These are phyloP conservation scores for Entamoeba moshkovskii DNA, from an alignment of 208 protist genomes.

Conservation along the genomic window DNA sequence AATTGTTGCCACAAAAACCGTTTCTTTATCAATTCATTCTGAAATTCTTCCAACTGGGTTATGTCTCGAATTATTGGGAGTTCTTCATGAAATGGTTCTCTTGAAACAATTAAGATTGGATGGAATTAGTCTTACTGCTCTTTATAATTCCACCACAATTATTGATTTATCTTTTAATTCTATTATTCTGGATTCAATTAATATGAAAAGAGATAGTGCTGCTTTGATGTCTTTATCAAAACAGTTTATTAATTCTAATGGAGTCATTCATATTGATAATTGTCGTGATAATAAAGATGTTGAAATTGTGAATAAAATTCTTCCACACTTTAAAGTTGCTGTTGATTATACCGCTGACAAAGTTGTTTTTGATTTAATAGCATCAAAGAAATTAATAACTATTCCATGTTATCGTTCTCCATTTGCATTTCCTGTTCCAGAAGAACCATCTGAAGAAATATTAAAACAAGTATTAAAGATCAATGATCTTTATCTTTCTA, in stretches of 20 bases:
- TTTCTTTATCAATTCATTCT: not conserved
- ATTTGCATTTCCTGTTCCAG: not conserved
- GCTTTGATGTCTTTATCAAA: not conserved
- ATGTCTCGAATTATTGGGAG: not conserved
- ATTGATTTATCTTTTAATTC: not conserved
- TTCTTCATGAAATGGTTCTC: not conserved
- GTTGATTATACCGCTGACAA: not conserved
- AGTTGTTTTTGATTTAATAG: not conserved
- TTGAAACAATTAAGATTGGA: not conserved
- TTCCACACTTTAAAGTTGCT: not conserved
- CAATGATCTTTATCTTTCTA: not conserved
- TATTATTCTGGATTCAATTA: not conserved
- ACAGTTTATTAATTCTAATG: not conserved
- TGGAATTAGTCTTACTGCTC: not conserved
- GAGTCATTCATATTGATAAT: not conserved
- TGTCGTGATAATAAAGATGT: not conserved
- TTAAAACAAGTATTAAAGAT: not conserved
- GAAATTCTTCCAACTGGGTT: not conserved
- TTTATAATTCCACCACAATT: not conserved
- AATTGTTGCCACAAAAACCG: not conserved
- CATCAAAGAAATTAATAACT: not conserved
- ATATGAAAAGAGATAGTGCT: not conserved
- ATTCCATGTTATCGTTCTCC: not conserved
- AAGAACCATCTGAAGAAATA: not conserved
- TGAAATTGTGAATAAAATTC: not conserved